Evolutionary conservation across 2,329 filamentous ascomycete genomes (phyloP), one percentile per base, ranked within the genome.

Genomic region (Cytospora piceae): DNA sequence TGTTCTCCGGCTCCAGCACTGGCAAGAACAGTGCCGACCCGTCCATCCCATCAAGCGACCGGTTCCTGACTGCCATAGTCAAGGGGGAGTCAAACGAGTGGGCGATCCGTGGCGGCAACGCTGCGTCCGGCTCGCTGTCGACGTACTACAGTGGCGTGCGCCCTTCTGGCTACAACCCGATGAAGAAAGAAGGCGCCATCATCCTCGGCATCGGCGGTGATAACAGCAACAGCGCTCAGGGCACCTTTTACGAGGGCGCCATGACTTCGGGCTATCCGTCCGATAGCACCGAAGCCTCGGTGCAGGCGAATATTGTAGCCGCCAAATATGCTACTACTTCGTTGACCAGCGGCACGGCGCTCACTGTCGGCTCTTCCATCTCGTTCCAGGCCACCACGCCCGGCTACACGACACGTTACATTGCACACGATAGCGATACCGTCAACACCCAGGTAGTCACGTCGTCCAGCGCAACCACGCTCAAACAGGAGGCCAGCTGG

Each of bases 121-220:
- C 85, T 12, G 80, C 79, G 0, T 83, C 85, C 0, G 85, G 84
- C 20, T 73, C 76, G 4, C 72, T 90, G 20, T 82, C 83, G 3
- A 89, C 87, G 0, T 89, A 81, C 75, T 90, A 85, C 72, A 83
- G 75, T 66, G 87, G 87, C 6, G 76, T 70, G 1, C 83, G 87
- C 4, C 87, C 87, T 4, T 78, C 64, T 8, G 86, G 85, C 12
- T 89, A 89, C 75, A 83, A 87, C 72, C 81, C 83, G 0, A 90
- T 90, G 87, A 78, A 71, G 69, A 88, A 89, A 69, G 87, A 90
- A 71, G 87, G 87, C 15, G 83, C 87, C 64, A 87, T 90, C 54
- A 81, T 90, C 65, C 84, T 90, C n/a, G 87, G 87, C n/a, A 88
- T 89, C 62, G 87, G 87, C n/a, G 87, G 87, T 9, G 87, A 90